phyloP scores from a whole-genome alignment of 768 basidiomycete species.

The Mycena pura region DNA sequence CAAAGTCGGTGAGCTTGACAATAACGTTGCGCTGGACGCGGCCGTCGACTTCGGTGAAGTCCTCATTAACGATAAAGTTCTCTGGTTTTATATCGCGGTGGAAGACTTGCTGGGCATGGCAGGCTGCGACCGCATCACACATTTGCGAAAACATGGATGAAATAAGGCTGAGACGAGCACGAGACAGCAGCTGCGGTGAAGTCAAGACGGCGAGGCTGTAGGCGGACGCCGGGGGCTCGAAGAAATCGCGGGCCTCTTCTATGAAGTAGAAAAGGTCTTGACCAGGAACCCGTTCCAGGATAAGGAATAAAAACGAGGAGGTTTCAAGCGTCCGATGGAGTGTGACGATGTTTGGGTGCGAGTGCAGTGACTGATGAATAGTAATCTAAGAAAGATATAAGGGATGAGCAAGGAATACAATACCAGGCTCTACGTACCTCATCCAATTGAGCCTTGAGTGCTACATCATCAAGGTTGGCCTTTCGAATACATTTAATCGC shows the following conservation, averaged over 20 bases:
- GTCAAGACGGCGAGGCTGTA: slow-evolving; percentile 86
- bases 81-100: slow-evolving; percentile 99
- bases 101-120: slow-evolving; percentile 89
- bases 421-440: slow-evolving; percentile 62
- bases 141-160: slow-evolving; percentile 98
- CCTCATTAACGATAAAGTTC: slow-evolving; percentile 96
- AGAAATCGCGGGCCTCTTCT: slow-evolving; percentile 92
- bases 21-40: slow-evolving; percentile 84
- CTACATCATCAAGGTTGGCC: slow-evolving; percentile 88
- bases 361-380: slow-evolving; percentile 90
- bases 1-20: slow-evolving; percentile 98
- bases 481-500: slow-evolving; percentile 98
- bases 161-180: slow-evolving; percentile 88
- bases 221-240: slow-evolving; percentile 87
- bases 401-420: slow-evolving; percentile 4
- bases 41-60: slow-evolving; percentile 61
- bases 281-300: slow-evolving; percentile 95
- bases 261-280: slow-evolving; percentile 99
- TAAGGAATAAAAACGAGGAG: slow-evolving; percentile 85
- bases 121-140: slow-evolving; percentile 96
- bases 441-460: slow-evolving; percentile 86
- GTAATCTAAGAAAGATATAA: slow-evolving; percentile 64
- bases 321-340: slow-evolving; percentile 95
- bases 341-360: slow-evolving; percentile 94
- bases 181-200: slow-evolving; percentile 82